Conservation (phyloP, 2,329 filamentous ascomycete genomes). For the Fusarium nanum region DNA sequence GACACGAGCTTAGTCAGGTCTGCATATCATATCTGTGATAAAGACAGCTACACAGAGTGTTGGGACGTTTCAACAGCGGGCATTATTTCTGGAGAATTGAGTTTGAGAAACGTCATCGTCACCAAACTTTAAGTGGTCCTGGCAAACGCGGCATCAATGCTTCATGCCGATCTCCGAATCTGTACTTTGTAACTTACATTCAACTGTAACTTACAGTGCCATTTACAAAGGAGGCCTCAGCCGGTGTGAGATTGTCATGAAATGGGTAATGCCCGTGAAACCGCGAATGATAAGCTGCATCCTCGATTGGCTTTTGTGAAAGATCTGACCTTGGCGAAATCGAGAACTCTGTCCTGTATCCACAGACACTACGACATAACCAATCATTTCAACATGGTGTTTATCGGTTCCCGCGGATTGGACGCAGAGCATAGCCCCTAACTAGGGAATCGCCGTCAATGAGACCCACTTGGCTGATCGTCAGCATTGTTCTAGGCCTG, state of each 20-base stretch:
- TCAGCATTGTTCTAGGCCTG: background rate
- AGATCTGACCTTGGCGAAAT: background rate
- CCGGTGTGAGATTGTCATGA: background rate
- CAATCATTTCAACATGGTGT: background rate
- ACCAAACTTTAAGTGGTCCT: slow-evolving; percentile 1
- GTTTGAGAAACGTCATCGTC: background rate
- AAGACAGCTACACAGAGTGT: background rate
- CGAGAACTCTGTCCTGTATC: background rate
- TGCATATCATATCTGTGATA: background rate
- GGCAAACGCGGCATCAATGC: background rate
- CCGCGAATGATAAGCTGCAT: background rate
- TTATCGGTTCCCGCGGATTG: slow-evolving; percentile 8
- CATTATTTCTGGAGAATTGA: background rate
- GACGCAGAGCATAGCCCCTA: background rate
- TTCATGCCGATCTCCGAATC: background rate
- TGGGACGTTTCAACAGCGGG: background rate
- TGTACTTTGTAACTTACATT: background rate
- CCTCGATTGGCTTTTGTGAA: background rate
- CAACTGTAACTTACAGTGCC: background rate
- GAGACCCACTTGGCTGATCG: slow-evolving; percentile 6
- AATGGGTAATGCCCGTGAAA: background rate
- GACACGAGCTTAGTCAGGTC: background rate
- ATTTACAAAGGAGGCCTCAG: background rate
- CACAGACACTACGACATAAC: slow-evolving; percentile 2
- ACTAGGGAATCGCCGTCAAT: slow-evolving; percentile 23